Conservation (phyloP, 768 basidiomycete genomes). For the Cystofilobasidium ferigula region DNA sequence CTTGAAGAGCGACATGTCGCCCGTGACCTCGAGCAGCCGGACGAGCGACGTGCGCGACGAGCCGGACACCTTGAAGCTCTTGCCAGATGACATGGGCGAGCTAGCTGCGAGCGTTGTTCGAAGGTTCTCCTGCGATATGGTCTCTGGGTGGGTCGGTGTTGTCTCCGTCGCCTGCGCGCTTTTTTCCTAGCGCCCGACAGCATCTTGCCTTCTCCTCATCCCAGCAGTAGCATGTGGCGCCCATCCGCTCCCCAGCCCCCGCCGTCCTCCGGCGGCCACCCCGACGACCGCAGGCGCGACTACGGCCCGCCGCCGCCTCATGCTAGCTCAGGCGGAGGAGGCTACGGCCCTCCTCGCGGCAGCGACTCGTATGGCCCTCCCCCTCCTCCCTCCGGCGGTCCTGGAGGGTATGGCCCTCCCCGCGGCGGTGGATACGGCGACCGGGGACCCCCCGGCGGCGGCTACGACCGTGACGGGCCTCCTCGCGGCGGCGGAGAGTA, state of each 20-base stretch:
- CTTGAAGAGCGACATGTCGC: too few relatives aligned
- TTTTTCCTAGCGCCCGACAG: too few relatives aligned
- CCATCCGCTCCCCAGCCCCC: not conserved
- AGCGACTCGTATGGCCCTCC: slow-evolving; percentile 2
- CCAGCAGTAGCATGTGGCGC: slow-evolving; percentile 2
- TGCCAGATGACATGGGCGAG: not conserved
- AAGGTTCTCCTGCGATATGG: too few relatives aligned
- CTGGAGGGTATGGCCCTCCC: not conserved
- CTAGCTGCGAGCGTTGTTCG: not conserved
- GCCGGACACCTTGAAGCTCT: not conserved
- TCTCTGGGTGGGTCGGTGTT: too few relatives aligned
- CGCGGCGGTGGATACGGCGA: not conserved
- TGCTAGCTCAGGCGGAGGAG: not conserved
- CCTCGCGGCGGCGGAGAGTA: not conserved
- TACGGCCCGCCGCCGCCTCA: not conserved
- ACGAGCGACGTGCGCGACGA: not conserved
- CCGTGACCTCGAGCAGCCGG: too few relatives aligned
- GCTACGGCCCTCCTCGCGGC: not conserved
- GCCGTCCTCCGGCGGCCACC: not conserved
- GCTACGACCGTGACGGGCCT: not conserved
- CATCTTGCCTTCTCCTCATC: not conserved
- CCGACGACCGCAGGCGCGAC: not conserved
- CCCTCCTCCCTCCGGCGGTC: not conserved
- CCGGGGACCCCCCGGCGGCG: not conserved
- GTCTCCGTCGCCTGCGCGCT: not conserved